Percentiles rank a stretch among this genome's conserved stretches.
These are phyloP conservation scores for Cyclotella baltica DNA, from an alignment of 108 stramenopile genomes.

Conservation along the genomic window DNA sequence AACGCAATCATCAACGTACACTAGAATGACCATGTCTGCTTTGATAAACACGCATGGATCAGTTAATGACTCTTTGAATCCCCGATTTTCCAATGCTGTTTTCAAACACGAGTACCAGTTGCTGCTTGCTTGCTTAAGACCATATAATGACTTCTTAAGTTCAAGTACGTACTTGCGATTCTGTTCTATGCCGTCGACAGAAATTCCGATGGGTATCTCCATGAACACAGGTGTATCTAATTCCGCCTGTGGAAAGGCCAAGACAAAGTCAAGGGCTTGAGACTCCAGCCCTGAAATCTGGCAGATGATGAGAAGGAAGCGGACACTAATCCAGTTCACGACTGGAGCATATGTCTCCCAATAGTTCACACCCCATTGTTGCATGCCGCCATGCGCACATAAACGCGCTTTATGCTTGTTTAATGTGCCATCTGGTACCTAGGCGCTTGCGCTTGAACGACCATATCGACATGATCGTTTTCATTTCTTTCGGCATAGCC, in stretches of 20 bases:
- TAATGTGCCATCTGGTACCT: not conserved
- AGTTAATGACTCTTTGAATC: conserved; percentile 4
- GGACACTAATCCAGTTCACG: not conserved
- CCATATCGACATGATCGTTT: conserved; percentile 32
- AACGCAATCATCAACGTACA: not conserved
- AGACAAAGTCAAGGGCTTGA: conserved; percentile 7
- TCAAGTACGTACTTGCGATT: not conserved
- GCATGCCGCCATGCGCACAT: too few relatives aligned
- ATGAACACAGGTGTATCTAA: conserved; percentile 1
- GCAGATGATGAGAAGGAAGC: not conserved
- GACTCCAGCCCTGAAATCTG: not conserved
- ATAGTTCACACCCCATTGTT: too few relatives aligned
- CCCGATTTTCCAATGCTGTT: not conserved
- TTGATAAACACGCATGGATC: conserved; percentile 20
- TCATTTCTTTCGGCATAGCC: conserved; percentile 9
- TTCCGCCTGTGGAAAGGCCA: conserved; percentile 16
- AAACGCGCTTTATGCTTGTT: too few relatives aligned
- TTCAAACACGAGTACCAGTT: conserved; percentile 12
- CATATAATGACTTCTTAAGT: conserved; percentile 2
- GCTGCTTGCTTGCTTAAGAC: conserved; percentile 4
- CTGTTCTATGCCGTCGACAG: not conserved
- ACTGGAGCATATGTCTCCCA: too few relatives aligned
- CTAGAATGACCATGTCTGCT: conserved; percentile 7
- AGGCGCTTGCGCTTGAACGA: conserved; percentile 23
- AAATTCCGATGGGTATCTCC: not conserved